phyloP scores from a whole-genome alignment of 768 basidiomycete species.

The Pulveroboletus frians region DNA sequence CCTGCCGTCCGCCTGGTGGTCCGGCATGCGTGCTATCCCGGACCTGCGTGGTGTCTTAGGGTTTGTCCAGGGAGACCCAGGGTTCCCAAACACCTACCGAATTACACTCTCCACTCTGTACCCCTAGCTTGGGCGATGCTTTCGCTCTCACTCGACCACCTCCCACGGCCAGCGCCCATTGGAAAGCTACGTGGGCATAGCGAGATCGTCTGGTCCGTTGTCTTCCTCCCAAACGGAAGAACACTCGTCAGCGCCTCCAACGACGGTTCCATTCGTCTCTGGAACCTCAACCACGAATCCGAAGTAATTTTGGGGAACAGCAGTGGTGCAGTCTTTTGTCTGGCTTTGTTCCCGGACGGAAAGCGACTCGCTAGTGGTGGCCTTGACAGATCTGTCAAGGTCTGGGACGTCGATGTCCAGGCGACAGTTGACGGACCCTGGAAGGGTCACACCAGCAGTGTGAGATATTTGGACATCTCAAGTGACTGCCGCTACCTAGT shows the following conservation, averaged over 20 bases:
- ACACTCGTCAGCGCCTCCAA: slow-evolving; percentile 25
- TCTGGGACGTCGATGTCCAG: slow-evolving; percentile 27
- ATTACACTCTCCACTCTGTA: slow-evolving; percentile 16
- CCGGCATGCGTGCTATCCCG: slow-evolving; percentile 27
- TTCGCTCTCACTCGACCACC: slow-evolving; percentile 29
- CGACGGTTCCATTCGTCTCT: slow-evolving; percentile 28
- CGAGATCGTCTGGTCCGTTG: slow-evolving; percentile 28
- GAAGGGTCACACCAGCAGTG: slow-evolving; percentile 23
- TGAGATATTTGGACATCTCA: slow-evolving; percentile 27
- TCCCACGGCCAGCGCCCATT: slow-evolving; percentile 21
- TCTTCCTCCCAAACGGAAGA: slow-evolving; percentile 25
- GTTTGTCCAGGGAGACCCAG: slow-evolving; percentile 26
- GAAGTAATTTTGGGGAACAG: slow-evolving; percentile 23
- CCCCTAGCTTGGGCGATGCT: slow-evolving; percentile 27
- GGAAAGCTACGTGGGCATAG: slow-evolving; percentile 21
- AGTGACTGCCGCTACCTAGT: slow-evolving; percentile 26
- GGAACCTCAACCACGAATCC: slow-evolving; percentile 23
- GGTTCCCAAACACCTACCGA: slow-evolving; percentile 21
- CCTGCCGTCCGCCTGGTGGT: slow-evolving; percentile 31
- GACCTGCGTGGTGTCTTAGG: slow-evolving; percentile 29
- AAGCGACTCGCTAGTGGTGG: slow-evolving; percentile 27
- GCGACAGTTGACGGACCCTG: slow-evolving; percentile 16
- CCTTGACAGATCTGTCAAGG: slow-evolving; percentile 28
- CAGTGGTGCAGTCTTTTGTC: slow-evolving; percentile 23
- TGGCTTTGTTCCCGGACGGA: slow-evolving; percentile 25